phyloP scores from a whole-genome alignment of 2,329 filamentous ascomycete genomes.

The Camillea tinctor region DNA sequence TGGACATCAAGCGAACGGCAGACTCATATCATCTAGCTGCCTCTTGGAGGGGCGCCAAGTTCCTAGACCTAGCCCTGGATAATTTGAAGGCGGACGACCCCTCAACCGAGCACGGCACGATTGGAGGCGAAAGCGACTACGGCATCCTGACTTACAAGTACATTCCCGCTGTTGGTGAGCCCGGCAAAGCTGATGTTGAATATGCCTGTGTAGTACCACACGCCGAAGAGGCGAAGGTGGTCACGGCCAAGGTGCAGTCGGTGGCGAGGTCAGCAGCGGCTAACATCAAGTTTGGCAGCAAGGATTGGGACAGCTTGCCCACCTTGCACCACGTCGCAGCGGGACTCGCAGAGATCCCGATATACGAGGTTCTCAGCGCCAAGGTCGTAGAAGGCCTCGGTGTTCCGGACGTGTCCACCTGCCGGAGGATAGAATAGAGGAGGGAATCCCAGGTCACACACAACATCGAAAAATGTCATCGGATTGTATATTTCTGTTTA shows the following conservation, averaged over 20 bases:
- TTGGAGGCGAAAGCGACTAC: constrained; percentile 34
- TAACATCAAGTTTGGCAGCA: constrained; percentile 45
- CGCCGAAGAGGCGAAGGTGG: constrained; percentile 35
- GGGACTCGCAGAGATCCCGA: constrained; percentile 52
- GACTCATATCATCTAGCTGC: constrained; percentile 37
- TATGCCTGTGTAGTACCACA: constrained; percentile 45
- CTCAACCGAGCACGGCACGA: constrained; percentile 21
- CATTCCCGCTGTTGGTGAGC: constrained; percentile 52
- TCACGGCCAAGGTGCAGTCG: constrained; percentile 27
- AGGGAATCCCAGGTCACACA: background rate
- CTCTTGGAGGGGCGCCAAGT: constrained; percentile 42
- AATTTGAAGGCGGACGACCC: constrained; percentile 32
- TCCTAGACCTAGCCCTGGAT: constrained; percentile 37
- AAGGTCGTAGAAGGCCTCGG: constrained; percentile 56
- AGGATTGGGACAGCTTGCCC: constrained; percentile 55
- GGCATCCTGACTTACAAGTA: constrained; percentile 57
- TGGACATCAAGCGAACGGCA: constrained; percentile 41
- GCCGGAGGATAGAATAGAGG: constrained; percentile 15
- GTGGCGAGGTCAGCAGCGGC: constrained; percentile 41
- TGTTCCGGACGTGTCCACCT: constrained; percentile 44
- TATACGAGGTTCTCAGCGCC: constrained; percentile 54
- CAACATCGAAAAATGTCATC: no score
- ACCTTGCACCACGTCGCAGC: constrained; percentile 59
- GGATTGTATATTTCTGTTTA: no score
- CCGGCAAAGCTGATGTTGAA: constrained; percentile 52